phyloP scores from a whole-genome alignment of 768 basidiomycete genomes.

The Xerocomus spinulosus region DNA sequence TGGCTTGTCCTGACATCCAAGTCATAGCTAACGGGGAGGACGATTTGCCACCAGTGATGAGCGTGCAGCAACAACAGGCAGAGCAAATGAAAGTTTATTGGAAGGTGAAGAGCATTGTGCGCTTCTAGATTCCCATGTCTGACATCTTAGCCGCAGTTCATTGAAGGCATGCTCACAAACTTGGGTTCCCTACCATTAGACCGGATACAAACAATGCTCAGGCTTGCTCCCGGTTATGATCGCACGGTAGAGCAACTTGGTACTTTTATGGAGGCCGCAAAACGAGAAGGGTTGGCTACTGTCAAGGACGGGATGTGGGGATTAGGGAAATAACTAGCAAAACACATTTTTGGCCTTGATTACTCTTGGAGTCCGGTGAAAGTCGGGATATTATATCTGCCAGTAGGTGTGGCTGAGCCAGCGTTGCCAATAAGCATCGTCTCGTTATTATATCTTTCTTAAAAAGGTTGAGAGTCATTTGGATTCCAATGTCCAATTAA shows the following conservation, averaged over 20 bases:
- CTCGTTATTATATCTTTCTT: too few species aligned
- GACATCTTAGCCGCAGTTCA: constrained; percentile 49
- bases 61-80: constrained; percentile 68
- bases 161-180: constrained; percentile 90
- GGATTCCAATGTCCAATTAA: too few species aligned
- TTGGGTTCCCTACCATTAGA: constrained; percentile 70
- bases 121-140: neutral
- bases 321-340: constrained; percentile 28
- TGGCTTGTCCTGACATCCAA: neutral
- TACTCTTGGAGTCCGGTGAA: too few species aligned
- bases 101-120: constrained; percentile 51
- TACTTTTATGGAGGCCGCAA: constrained; percentile 76
- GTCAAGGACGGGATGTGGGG: constrained; percentile 71
- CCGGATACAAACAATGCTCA: constrained; percentile 86
- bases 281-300: constrained; percentile 69
- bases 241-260: constrained; percentile 74
- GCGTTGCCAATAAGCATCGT: too few species aligned
- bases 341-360: neutral
- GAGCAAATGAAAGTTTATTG: constrained; percentile 87
- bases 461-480: too few species aligned
- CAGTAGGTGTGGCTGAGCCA: too few species aligned
- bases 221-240: constrained; percentile 79
- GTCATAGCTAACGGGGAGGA: constrained; percentile 37
- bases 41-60: constrained; percentile 45
- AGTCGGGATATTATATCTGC: too few species aligned